Base-by-base conservation (phyloP, 2,329 filamentous ascomycete genomes). In the Cladosporium sp. region DNA sequence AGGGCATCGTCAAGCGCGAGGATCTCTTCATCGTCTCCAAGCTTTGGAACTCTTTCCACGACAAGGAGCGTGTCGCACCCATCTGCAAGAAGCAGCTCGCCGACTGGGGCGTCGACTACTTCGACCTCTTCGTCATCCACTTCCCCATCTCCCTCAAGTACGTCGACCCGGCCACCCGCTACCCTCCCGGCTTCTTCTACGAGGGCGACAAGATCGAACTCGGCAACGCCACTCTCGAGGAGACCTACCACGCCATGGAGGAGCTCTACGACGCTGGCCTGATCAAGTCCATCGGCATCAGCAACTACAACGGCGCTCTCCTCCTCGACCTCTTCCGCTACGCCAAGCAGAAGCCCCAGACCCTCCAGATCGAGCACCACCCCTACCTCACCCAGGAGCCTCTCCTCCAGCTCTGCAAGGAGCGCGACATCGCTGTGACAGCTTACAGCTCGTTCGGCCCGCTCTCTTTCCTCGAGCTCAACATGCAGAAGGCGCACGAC, bases 11-110 rank as follows among this genome's bases (percentile, higher is more conserved):
- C 67, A 91, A 87, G 80, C 88, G 90, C 61, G 85, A 89, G 75
- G 90, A 96, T 22, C 88, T 96, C 72, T 96, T 96, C 84, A 86
- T 96, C 72, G 89, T 92, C 64, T 91, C 88, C 76, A 96, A 96
- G 82, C 87, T 96, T 60, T 96, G 92, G 91, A 92, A 93, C 80
- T 87, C 87, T 65, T 96, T 92, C 84, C 90, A 96, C 80, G 88
- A 93, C 69, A 82, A 81, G 67, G 87, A 93, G 66, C 82, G 83
- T 67, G 89, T 93, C 63, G 85, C 88, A 76, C 86, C 86, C 60
- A 91, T 94, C 71, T 83, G 80, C 75, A 84, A 84, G 74, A 87
- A 87, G 71, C 89, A 92, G 77, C 85, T 92, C 62, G 83, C 85
- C 65, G 89, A 93, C 80, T 93, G 89, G 86, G 87, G 88, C 63